phyloP scores from a whole-genome alignment of 768 basidiomycete species.

The Omphalotus guepiniiformis region DNA sequence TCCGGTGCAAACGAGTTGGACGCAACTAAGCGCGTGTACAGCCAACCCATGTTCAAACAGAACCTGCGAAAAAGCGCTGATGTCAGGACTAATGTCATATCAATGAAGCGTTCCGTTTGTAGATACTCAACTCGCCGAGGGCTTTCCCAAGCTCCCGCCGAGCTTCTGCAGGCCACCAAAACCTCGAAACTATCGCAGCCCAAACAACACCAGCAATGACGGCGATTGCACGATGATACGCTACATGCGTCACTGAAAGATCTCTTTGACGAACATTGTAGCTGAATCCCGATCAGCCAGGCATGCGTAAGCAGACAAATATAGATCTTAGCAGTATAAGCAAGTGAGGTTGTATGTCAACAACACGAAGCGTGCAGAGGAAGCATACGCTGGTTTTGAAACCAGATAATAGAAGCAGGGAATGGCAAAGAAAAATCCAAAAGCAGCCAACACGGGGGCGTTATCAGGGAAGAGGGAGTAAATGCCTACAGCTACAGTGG shows the following conservation, averaged over 20 bases:
- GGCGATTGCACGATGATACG: slow-evolving; percentile 70
- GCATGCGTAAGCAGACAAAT: neutral
- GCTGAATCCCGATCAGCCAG: slow-evolving; percentile 30
- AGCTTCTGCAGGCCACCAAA: slow-evolving; percentile 97
- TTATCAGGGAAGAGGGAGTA: slow-evolving; percentile 78
- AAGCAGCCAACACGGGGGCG: slow-evolving; percentile 66
- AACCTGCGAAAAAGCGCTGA: slow-evolving; percentile 51
- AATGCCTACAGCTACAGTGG: slow-evolving; percentile 64
- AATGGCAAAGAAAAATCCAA: slow-evolving; percentile 86
- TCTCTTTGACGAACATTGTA: slow-evolving; percentile 73
- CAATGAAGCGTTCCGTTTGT: slow-evolving; percentile 6
- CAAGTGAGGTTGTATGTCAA: slow-evolving; percentile 90
- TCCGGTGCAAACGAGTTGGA: slow-evolving; percentile 75
- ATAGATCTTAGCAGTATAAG: slow-evolving; percentile 47
- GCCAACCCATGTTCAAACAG: slow-evolving; percentile 89
- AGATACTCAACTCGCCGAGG: slow-evolving; percentile 67
- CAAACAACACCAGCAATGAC: slow-evolving; percentile 86
- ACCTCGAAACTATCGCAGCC: slow-evolving; percentile 82
- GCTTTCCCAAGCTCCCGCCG: slow-evolving; percentile 80
- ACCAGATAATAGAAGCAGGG: slow-evolving; percentile 94
- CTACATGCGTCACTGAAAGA: slow-evolving; percentile 62
- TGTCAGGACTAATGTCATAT: neutral
- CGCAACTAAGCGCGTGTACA: slow-evolving; percentile 88
- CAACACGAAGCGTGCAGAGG: slow-evolving; percentile 75
- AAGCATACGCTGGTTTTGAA: slow-evolving; percentile 68